Percentiles rank a stretch among this genome's conserved stretches.
These are phyloP conservation scores for Blastocystis sp. DNA, from an alignment of 352 stramenopile species.

Conservation along the genomic window DNA sequence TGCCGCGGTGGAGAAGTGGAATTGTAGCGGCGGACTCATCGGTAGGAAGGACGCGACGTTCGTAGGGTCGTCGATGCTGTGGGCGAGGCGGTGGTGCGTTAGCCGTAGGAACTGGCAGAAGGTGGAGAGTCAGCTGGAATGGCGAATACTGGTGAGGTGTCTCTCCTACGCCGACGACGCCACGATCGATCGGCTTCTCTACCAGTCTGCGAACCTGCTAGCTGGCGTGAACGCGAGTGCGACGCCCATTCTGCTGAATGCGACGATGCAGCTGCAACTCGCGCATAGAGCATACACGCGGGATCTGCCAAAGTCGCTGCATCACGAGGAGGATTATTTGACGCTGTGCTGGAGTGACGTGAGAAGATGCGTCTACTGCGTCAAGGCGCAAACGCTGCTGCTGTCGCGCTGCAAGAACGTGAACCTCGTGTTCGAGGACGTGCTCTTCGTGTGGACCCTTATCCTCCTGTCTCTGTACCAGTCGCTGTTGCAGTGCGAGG, in stretches of 20 bases:
- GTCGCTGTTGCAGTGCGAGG: neutral
- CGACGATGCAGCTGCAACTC: conserved; percentile 56
- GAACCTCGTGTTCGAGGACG: conserved; percentile 51
- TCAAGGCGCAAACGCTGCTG: conserved; percentile 4
- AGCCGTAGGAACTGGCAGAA: neutral
- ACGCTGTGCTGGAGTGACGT: conserved; percentile 20
- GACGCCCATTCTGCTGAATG: conserved; percentile 8
- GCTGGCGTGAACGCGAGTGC: neutral
- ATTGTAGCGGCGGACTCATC: neutral
- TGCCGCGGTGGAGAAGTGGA: neutral
- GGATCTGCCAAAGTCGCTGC: neutral
- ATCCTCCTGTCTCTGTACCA: conserved; percentile 44
- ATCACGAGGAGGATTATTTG: neutral
- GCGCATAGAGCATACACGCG: neutral
- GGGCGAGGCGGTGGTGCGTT: neutral
- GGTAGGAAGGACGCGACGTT: conserved; percentile 4
- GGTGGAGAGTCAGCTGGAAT: conserved; percentile 16
- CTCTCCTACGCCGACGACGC: neutral
- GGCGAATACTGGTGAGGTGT: neutral
- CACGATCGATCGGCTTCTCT: conserved; percentile 15
- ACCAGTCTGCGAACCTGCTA: neutral
- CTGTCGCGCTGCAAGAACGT: neutral
- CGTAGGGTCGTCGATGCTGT: neutral
- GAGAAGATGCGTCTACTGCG: conserved; percentile 9
- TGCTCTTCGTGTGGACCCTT: conserved; percentile 30